Evolutionary conservation across 352 stramenopile species (phyloP).

Genomic region (Pythium sp.): DNA sequence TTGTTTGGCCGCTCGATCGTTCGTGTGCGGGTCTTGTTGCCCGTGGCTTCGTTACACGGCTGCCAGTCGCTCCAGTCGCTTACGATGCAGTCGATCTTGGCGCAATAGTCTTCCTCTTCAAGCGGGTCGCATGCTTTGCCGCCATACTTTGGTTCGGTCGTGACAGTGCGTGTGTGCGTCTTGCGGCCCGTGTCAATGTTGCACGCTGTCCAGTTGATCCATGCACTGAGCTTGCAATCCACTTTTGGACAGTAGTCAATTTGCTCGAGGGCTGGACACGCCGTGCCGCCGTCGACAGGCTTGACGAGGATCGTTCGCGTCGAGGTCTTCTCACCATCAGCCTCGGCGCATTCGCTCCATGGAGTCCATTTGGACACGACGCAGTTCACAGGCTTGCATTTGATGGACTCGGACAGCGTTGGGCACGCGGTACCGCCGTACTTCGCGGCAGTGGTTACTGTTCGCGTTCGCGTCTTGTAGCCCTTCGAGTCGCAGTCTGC

Average conservation of each 20-base stretch:
- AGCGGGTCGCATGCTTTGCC: conserved; percentile 14
- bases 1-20: conserved; percentile 16
- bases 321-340: conserved; percentile 33
- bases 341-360: conserved; percentile 31
- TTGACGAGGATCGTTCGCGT: conserved; percentile 34
- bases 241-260: conserved; percentile 35
- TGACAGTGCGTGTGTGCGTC: conserved; percentile 21
- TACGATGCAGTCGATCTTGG: conserved; percentile 30
- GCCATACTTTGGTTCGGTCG: conserved; percentile 1
- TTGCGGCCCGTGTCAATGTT: conserved; percentile 23
- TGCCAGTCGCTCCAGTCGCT: conserved; percentile 38
- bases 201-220: conserved; percentile 25
- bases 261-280: conserved; percentile 45
- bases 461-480: conserved; percentile 41
- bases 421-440: conserved; percentile 41
- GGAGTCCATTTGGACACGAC: conserved; percentile 48
- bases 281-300: conserved; percentile 31
- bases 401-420: conserved; percentile 40
- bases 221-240: conserved; percentile 46
- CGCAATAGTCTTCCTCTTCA: conserved; percentile 35
- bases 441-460: conserved; percentile 21
- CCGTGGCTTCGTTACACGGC: conserved; percentile 36
- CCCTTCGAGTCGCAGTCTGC: conserved; percentile 30
- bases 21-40: conserved; percentile 42
- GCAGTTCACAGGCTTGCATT: conserved; percentile 54